Evolutionary conservation across 108 stramenopile species (phyloP).

Genomic region (Nannochloropsis oceanica): DNA sequence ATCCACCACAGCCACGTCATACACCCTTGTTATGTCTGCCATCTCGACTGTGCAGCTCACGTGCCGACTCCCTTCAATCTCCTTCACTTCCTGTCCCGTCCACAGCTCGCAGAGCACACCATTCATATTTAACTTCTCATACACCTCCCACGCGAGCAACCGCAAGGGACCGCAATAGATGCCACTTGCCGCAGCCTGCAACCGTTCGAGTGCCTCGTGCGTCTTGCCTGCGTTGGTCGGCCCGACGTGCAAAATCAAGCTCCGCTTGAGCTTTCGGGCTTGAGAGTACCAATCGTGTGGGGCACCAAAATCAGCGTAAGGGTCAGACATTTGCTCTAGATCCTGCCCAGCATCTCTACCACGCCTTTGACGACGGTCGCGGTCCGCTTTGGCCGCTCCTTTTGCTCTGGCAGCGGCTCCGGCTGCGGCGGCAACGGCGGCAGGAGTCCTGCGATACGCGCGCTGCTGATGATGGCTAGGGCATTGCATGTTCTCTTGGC

Average conservation of each 20-base stretch:
- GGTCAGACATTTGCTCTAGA: not conserved
- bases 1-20: slow-evolving; percentile 73
- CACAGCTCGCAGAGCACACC: slow-evolving; percentile 47
- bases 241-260: slow-evolving; percentile 58
- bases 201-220: slow-evolving; percentile 56
- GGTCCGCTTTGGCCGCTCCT: too few relatives aligned
- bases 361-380: not conserved
- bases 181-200: slow-evolving; percentile 53
- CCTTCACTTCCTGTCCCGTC: slow-evolving; percentile 62
- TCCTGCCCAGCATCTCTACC: not conserved
- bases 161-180: slow-evolving; percentile 72
- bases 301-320: not conserved
- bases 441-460: too few relatives aligned
- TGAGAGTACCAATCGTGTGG: slow-evolving; percentile 20
- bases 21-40: slow-evolving; percentile 38
- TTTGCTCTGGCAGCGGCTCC: too few relatives aligned
- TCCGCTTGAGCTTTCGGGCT: slow-evolving; percentile 12
- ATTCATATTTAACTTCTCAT: slow-evolving; percentile 40
- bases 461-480: too few relatives aligned
- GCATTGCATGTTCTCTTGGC: too few relatives aligned
- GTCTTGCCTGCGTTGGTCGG: slow-evolving; percentile 86
- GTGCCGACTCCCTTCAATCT: slow-evolving; percentile 53
- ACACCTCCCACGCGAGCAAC: slow-evolving; percentile 61
- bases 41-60: slow-evolving; percentile 67
- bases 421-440: too few relatives aligned